Evolutionary conservation across 345 rosid genomes (phyloP), one percentile per base, ranked within the genome.

Genomic region (Noccaea caerulescens): DNA sequence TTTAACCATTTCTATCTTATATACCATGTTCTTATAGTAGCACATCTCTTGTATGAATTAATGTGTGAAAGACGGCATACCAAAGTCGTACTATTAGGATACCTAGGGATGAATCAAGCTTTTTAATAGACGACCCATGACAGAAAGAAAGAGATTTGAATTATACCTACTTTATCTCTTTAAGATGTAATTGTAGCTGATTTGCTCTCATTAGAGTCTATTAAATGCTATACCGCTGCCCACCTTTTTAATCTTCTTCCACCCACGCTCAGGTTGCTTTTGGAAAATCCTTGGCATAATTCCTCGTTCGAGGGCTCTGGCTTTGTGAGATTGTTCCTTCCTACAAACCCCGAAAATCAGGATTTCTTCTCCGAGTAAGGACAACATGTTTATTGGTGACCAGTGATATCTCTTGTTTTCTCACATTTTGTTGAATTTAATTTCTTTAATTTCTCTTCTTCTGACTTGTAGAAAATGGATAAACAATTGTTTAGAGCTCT

Each of bases 231-330:
- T 10, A 63, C 14, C 37, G 47, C 50, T 70, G 41, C 64, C 57
- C 37, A 23, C 64, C 39, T 34, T 69, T 45, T 68, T 11, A 8
- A 66, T 23, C 9, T 78, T 54, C 66, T 59, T 18, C 58, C 64
- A 77, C 14, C 25, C 58, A 63, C 47, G 72, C 76, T 81, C 87
- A 94, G 99, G 80, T 76, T 85, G 75, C 84, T 88, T 54, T 76
- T 91, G 87, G 97, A 91, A 73, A 94, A 94, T 80, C 99, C 99
- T 32, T 94, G 97, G 97, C 96, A 94, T 78, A 91, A 94, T 81
- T 83, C 97, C 43, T 75, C 95, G 70, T 94, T 94, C 72, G 99
- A 94, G 82, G 99, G 99, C 69, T 82, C 93, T 80, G 99, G 99
- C 23, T 94, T 94, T 66, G 84, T 91, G 78, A 88, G 90, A 80